Base-by-base conservation (phyloP, 768 basidiomycete species). In the Lactarius hatsudake region DNA sequence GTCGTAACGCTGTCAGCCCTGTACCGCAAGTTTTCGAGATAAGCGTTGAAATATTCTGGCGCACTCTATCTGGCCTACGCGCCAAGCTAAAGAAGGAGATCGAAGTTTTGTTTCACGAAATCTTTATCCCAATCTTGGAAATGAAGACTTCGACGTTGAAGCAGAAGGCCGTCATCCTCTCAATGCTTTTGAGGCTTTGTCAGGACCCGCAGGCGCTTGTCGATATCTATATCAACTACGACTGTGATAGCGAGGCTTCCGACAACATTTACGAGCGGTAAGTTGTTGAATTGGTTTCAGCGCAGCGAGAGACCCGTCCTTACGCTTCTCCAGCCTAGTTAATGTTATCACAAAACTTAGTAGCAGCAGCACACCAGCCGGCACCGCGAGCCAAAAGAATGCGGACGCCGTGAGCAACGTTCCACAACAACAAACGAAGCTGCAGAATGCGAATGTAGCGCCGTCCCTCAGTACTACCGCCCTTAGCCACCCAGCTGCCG, bases 51-150 rank as follows among this genome's bases (percentile, higher is more conserved):
- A 97, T 98, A 66, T 98, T 98, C 78, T 98, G 96, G 94, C 86
- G 93, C 72, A 91, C 97, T 59, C 77, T 98, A n/a, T 87, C 90
- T 54, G 92, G 94, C 13, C 89, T 99, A 87, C 86, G 97, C 34
- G 93, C 93, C 20, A 96, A 93, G 79, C 85, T 99, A 71, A 99
- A 99, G 96, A 97, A 98, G 91, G 97, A 99, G 77, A 98, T 98
- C 65, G 96, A 98, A 76, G 95, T 99, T 43, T 82, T 99, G n/a
- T 78, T 99, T 58, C 96, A 97, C 72, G 97, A 99, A 76, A 98
- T 99, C 69, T 99, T 98, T 81, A 88, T 98, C 64, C 97, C 97
- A 2, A 96, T 99, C 58, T 81, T 98, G 65, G 97, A 99, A 78
- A 98, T 99, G 95, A 88, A 89, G 75, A 98, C 92, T 10, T 93